Conservation (phyloP, 2,329 filamentous ascomycete genomes). For the Meredithiella fracta region DNA sequence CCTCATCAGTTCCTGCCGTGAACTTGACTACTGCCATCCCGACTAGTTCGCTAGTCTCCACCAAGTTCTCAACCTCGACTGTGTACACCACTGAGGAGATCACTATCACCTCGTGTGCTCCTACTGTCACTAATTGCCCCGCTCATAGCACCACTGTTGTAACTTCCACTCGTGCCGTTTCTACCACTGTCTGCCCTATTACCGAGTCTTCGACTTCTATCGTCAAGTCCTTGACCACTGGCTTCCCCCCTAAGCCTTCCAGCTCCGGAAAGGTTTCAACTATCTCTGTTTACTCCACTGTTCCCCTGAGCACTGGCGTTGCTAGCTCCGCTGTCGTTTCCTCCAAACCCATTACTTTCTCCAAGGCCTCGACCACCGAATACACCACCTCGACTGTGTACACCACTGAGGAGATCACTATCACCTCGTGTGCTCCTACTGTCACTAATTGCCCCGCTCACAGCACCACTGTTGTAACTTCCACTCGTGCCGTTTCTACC, state of each 20-base stretch:
- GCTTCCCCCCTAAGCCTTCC: not conserved
- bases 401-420: constrained; percentile 31
- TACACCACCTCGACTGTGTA: constrained; percentile 25
- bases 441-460: constrained; percentile 25
- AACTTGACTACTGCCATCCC: not conserved
- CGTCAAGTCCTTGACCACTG: not conserved
- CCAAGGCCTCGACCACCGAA: not conserved
- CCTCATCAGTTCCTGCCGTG: not conserved
- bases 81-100: constrained; percentile 26
- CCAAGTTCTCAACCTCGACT: constrained; percentile 17
- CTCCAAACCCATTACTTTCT: not conserved
- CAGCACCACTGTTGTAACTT: constrained; percentile 24
- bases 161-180: constrained; percentile 21
- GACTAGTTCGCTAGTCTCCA: not conserved
- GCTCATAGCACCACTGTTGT: constrained; percentile 22
- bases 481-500: constrained; percentile 26
- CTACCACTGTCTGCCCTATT: constrained; percentile 15
- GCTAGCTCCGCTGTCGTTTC: not conserved
- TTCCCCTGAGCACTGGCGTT: not conserved
- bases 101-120: constrained; percentile 39
- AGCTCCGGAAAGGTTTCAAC: not conserved
- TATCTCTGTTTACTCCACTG: not conserved
- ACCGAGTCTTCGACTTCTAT: not conserved
- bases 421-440: constrained; percentile 37
- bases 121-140: constrained; percentile 26